These are phyloP conservation scores for Trebouxia gelatinosa DNA, from an alignment of 163 green algal genomes.

Conservation along the genomic window DNA sequence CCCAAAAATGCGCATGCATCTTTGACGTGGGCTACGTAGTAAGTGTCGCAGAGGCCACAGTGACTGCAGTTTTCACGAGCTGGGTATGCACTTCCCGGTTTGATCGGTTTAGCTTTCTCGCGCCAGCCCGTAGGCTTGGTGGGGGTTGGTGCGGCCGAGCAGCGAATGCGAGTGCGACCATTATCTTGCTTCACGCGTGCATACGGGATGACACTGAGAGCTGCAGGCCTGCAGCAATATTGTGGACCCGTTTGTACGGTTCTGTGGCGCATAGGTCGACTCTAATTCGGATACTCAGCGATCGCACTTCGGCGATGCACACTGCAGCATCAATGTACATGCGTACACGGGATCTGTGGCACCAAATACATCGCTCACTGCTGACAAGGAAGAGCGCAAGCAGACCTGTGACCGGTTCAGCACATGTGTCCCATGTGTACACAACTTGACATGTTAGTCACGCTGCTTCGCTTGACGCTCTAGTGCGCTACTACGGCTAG, in stretches of 20 bases:
- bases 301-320: no score
- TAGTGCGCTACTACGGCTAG: no score
- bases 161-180: no score
- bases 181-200: no score
- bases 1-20: slow-evolving; percentile 95
- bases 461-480: no score
- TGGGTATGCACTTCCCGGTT: slow-evolving; percentile 78
- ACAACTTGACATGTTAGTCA: no score
- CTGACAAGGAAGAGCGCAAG: no score
- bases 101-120: slow-evolving; percentile 53
- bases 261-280: background rate
- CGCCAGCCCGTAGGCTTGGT: slow-evolving; percentile 45
- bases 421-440: no score
- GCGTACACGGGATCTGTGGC: no score
- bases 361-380: no score
- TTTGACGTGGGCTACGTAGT: slow-evolving; percentile 95
- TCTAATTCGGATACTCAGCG: background rate
- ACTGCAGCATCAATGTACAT: no score
- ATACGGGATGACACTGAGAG: background rate
- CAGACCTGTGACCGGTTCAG: no score
- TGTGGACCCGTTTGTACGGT: background rate
- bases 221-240: background rate
- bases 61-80: slow-evolving; percentile 87
- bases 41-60: slow-evolving; percentile 96
- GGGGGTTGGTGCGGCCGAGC: background rate